phyloP scores from a whole-genome alignment of 2,329 filamentous ascomycete species.

The Cercospora zeae-maydis region DNA sequence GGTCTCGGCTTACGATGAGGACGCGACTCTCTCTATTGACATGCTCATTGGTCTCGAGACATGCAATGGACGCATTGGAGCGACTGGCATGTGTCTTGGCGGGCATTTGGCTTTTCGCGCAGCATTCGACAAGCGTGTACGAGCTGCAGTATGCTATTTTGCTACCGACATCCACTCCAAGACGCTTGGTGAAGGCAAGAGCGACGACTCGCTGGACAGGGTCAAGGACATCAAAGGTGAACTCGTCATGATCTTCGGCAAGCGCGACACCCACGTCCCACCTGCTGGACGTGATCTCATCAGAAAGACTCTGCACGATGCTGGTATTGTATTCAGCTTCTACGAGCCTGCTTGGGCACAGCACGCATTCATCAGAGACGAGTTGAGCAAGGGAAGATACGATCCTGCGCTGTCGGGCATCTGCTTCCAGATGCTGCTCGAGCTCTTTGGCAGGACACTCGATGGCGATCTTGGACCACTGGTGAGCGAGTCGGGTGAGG shows the following conservation, averaged over 20 bases:
- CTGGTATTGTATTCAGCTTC: slow-evolving; percentile 71
- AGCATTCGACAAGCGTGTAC: slow-evolving; percentile 71
- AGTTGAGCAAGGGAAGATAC: slow-evolving; percentile 85
- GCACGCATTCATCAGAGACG: slow-evolving; percentile 91
- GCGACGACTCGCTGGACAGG: slow-evolving; percentile 59
- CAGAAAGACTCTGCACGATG: slow-evolving; percentile 73
- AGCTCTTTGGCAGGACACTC: slow-evolving; percentile 75
- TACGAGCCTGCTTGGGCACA: slow-evolving; percentile 93
- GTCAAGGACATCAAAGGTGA: slow-evolving; percentile 66
- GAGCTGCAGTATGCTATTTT: slow-evolving; percentile 81
- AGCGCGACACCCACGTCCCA: slow-evolving; percentile 86
- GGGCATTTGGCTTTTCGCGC: slow-evolving; percentile 77
- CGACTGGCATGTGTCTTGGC: slow-evolving; percentile 88
- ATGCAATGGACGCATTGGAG: slow-evolving; percentile 49
- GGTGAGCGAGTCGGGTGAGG: slow-evolving; percentile 49
- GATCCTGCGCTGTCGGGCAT: slow-evolving; percentile 82
- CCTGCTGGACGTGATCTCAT: slow-evolving; percentile 79
- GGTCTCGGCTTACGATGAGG: slow-evolving; percentile 74
- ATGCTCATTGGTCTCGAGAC: slow-evolving; percentile 42
- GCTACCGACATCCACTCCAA: slow-evolving; percentile 83
- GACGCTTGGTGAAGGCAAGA: slow-evolving; percentile 66
- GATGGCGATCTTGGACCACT: slow-evolving; percentile 72
- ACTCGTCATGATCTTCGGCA: slow-evolving; percentile 84
- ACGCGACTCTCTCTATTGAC: slow-evolving; percentile 46
- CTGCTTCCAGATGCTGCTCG: slow-evolving; percentile 86